Evolutionary conservation across 2,329 filamentous ascomycete genomes (phyloP).

Genomic region (Venturiaceae sp.): DNA sequence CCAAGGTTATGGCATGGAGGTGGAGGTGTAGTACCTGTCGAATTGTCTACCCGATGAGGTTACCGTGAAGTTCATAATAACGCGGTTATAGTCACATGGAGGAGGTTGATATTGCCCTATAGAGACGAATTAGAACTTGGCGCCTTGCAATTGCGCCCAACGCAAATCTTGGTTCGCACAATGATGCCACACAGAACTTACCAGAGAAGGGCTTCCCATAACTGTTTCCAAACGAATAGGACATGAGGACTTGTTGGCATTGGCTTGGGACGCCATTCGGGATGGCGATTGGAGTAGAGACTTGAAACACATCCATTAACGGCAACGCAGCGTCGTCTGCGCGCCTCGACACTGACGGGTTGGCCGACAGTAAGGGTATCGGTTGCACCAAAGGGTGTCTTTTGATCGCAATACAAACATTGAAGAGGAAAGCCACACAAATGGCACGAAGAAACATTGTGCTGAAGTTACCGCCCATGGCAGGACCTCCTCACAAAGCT

Average conservation of each 20-base stretch:
- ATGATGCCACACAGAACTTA: constrained; percentile 25
- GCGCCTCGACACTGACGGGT: not conserved
- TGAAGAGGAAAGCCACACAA: not conserved
- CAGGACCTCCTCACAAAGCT: not conserved
- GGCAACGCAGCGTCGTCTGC: constrained; percentile 11
- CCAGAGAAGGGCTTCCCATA: constrained; percentile 65
- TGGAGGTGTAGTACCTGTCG: constrained; percentile 32
- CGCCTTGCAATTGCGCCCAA: not conserved
- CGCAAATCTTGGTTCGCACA: not conserved
- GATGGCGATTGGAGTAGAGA: constrained; percentile 45
- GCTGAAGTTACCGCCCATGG: not conserved
- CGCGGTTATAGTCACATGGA: constrained; percentile 59
- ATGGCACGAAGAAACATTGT: not conserved
- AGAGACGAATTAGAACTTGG: not conserved
- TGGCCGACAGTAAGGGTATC: not conserved
- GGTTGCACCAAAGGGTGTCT: not conserved
- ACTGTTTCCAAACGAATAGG: constrained; percentile 60
- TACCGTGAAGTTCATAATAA: constrained; percentile 68
- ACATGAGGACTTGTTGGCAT: constrained; percentile 45
- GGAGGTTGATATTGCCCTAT: constrained; percentile 59
- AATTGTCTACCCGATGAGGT: constrained; percentile 63
- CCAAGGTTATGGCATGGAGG: not conserved
- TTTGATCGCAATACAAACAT: not conserved
- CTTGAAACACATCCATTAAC: constrained; percentile 56
- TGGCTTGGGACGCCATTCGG: not conserved